phyloP scores from a whole-genome alignment of 2,329 filamentous ascomycete species.

The Hypoxylon rubiginosum region DNA sequence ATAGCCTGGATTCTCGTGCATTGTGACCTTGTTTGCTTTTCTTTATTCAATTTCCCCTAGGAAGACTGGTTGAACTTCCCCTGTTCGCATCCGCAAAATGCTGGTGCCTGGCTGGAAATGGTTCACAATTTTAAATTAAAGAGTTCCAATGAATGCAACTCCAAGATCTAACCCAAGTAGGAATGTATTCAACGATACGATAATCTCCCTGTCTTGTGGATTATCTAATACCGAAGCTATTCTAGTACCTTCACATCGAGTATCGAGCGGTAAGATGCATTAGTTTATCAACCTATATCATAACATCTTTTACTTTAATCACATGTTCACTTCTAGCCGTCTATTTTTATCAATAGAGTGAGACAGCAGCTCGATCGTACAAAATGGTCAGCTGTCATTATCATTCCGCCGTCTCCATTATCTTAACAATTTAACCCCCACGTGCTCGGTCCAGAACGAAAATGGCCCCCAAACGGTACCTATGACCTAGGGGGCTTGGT shows the following conservation, averaged over 20 bases:
- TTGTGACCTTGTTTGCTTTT: conserved; percentile 1
- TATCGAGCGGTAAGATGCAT: neutral
- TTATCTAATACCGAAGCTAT: conserved; percentile 11
- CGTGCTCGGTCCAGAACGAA: neutral
- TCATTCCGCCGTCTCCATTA: neutral
- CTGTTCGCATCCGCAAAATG: neutral
- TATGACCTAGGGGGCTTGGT: conserved; percentile 57
- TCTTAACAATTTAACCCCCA: neutral
- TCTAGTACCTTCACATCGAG: neutral
- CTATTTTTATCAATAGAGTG: neutral
- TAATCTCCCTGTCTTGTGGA: neutral
- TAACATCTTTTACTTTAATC: too few species aligned
- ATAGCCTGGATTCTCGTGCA: conserved; percentile 19
- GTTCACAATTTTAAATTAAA: conserved; percentile 3
- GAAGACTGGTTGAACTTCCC: conserved; percentile 4
- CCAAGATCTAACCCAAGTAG: conserved; percentile 1
- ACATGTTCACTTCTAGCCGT: neutral
- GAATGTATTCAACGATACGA: neutral
- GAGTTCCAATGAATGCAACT: conserved; percentile 2
- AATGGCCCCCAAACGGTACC: neutral
- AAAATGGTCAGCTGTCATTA: neutral
- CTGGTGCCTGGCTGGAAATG: conserved; percentile 8
- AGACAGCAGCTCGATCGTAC: neutral
- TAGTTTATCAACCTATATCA: neutral
- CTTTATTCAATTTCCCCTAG: neutral